Conservation (phyloP, 2,329 filamentous ascomycete species). For the Xylaria multiplex region DNA sequence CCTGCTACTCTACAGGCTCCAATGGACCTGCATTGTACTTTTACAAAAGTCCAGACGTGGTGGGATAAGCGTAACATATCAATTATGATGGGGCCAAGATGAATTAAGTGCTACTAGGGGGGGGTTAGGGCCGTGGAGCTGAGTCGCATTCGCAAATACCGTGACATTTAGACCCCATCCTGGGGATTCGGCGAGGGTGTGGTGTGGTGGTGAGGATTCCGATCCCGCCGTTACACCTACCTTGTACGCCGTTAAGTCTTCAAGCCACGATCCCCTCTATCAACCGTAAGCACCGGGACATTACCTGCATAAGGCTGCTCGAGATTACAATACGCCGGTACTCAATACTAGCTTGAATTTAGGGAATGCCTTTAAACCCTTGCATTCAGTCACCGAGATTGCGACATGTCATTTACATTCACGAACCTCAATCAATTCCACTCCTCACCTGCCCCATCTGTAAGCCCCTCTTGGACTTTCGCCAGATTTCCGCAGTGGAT, state of each 20-base stretch:
- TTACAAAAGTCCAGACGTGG: slow-evolving; percentile 38
- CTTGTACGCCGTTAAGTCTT: not conserved
- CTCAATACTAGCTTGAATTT: not conserved
- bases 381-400: slow-evolving; percentile 12
- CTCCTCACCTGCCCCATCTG: not conserved
- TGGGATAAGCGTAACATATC: slow-evolving; percentile 22
- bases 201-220: slow-evolving; percentile 3
- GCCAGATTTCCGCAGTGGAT: not conserved
- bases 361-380: slow-evolving; percentile 17
- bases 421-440: not conserved
- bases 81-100: slow-evolving; percentile 8
- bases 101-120: slow-evolving; percentile 22
- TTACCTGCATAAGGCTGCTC: slow-evolving; percentile 33
- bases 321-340: slow-evolving; percentile 5
- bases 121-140: slow-evolving; percentile 24
- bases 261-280: slow-evolving; percentile 28
- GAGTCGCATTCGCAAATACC: slow-evolving; percentile 19
- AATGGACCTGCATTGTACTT: slow-evolving; percentile 37
- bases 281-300: not conserved
- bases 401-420: slow-evolving; percentile 1
- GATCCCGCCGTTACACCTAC: slow-evolving; percentile 21
- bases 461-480: too few species aligned
- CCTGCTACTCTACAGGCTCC: slow-evolving; percentile 31
- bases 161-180: slow-evolving; percentile 3
- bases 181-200: not conserved